Evolutionary conservation across 2,329 filamentous ascomycete genomes (phyloP).

Genomic region (Exophiala mesophila): DNA sequence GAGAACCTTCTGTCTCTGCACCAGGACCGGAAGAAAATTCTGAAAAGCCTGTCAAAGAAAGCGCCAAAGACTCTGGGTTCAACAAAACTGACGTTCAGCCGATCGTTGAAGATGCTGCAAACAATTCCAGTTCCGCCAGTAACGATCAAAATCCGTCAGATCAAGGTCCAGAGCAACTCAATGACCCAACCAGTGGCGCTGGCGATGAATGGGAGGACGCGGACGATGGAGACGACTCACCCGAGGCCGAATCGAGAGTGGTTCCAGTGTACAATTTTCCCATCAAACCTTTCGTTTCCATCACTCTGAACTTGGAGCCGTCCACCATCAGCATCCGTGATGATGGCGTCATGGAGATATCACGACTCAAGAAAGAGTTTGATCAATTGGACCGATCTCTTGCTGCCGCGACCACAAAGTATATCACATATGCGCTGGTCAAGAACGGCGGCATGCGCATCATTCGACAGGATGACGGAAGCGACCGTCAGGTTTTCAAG

Average conservation of each 20-base stretch:
- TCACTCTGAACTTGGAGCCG: slow-evolving; percentile 62
- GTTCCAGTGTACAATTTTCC: slow-evolving; percentile 92
- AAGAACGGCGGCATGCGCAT: slow-evolving; percentile 90
- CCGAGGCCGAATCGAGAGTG: slow-evolving; percentile 56
- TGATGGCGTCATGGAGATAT: slow-evolving; percentile 84
- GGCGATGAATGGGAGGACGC: slow-evolving; percentile 91
- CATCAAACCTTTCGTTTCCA: slow-evolving; percentile 92
- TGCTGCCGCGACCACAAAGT: slow-evolving; percentile 80
- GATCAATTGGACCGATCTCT: slow-evolving; percentile 94
- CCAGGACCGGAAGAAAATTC: slow-evolving; percentile 6
- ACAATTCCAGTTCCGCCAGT: neutral
- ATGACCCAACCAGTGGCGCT: slow-evolving; percentile 33
- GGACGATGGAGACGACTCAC: slow-evolving; percentile 58
- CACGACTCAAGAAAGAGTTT: slow-evolving; percentile 92
- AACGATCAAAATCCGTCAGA: neutral
- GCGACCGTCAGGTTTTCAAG: slow-evolving; percentile 86
- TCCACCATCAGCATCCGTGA: slow-evolving; percentile 62
- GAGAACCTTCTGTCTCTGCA: slow-evolving; percentile 11
- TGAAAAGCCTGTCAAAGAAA: neutral
- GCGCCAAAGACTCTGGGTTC: neutral
- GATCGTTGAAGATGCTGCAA: neutral
- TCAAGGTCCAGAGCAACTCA: slow-evolving; percentile 1
- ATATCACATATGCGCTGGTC: slow-evolving; percentile 90
- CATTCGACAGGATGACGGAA: slow-evolving; percentile 89
- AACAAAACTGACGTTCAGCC: neutral